Base-by-base conservation (phyloP, 768 basidiomycete species). In the Amanita thiersii region DNA sequence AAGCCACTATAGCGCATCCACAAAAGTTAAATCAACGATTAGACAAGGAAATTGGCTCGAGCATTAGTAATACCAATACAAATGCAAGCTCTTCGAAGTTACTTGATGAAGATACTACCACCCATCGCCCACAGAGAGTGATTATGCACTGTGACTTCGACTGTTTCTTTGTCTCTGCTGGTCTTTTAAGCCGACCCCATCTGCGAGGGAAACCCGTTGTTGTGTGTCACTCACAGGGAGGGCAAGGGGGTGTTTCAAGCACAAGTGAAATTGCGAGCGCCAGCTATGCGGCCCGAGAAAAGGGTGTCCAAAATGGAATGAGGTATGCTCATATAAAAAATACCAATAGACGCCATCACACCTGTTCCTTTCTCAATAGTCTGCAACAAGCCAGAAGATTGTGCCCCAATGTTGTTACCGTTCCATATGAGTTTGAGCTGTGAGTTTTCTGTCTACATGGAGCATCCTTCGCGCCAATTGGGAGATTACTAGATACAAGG, bases 101-200 rank as follows among this genome's bases (percentile, higher is more conserved):
- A 10, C 14, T n/a, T 4, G 14, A 24, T 11, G 34, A 37, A 29
- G 24, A 23, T 26, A 19, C 19, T 25, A 37, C 37, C 18, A 18
- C 29, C 10, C 35, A 2, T 28, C n/a, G 7, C n/a, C 8, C 19
- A 7, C 18, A 43, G 18, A 70, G 72, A 11, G 76, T 86, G 7
- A 84, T 90, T 52, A 87, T 92, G 86, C 89, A 92, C 52, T 88
- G 86, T 50, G 89, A 92, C 58, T 97, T 98, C 49, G 96, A 99
- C 54, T 90, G 83, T 48, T 98, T 97, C 69, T 99, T 99, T 55
- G 93, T 97, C 8, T 81, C 87, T 1, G 94, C 83, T n/a, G 89
- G 91, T 0, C 62, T 93, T 38, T 68, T 87, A 2, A 77, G 70
- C 44, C 69, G 91, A 1, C 88, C 90, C 0, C 75, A 94, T 45